Evolutionary conservation across 139 green algal species (phyloP), one percentile per base, ranked within the genome.

Genomic region (Micractinium sp.): DNA sequence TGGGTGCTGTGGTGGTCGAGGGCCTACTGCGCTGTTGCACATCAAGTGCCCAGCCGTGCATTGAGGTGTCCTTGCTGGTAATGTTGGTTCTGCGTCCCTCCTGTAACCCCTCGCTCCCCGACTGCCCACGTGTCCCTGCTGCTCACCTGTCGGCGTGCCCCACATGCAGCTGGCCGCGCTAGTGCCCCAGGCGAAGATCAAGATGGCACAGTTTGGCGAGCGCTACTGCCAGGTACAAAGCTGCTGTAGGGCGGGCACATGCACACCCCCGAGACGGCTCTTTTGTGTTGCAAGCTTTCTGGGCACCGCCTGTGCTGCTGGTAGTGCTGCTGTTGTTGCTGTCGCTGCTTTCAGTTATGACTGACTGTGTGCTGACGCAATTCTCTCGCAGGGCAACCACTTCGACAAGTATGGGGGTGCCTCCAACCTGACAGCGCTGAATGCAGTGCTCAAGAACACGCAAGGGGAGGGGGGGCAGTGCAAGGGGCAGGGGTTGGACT

Each of bases 381-480:
- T 9, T 56, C 9, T 56, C 63, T 12, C 22, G 63, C 63, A 91
- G 56, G 83, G 78, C 80, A 91, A 82, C 75, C 89, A 90, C 53
- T 93, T 91, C 69, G 86, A 92, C 53, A 90, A 90, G 56, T 87
- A 92, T 88, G 91, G 90, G 87, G 95, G 95, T 29, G 90, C 94
- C 53, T 91, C 87, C 82, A 96, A 98, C 90, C 81, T 91, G 79
- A 90, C 95, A 0, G 97, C 99, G 93, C 94, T 99, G 35, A 92
- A 98, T 92, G 69, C 82, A 25, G 74, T 99, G 84, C 90, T 99
- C 82, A 93, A 87, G 4, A 56, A 56, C 47, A 56, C 7, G 47
- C 47, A 56, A 56, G 47, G 9, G 47, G n/a, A n/a, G n/a, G n/a
- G n/a, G 80, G 27, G 38, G 93, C 91, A 27, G 78, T 98, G 47